Evolutionary conservation across 331 rosid species (phyloP), one percentile per base, ranked within the genome.

Genomic region (Phaseolus coccineus): DNA sequence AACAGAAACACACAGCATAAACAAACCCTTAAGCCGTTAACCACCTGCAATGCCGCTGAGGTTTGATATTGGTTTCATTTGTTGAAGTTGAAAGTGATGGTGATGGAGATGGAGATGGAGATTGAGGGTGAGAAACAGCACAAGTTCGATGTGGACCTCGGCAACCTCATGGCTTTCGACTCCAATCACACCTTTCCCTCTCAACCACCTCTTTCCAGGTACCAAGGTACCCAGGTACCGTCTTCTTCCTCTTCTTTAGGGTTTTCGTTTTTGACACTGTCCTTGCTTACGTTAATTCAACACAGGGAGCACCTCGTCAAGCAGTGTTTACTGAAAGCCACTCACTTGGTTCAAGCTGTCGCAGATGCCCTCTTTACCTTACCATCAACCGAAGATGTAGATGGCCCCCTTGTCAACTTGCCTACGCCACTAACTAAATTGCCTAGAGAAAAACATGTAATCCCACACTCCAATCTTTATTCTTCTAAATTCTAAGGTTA

Each of bases 381-480:
- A 42, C 98, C 90, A 46, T 85, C 99, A 3, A 87, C 90, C 3
- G 91, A 91, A 85, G 91, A 89, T 33, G 57, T 89, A 25, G 97
- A 91, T 55, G 96, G 99, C 3, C 94, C 98, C 15, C 91, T 95
- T 24, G 91, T 95, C 78, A 85, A 58, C 53, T 85, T 95, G 85
- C 97, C 97, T 27, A 72, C 82, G 0, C 97, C 97, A 1, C 69
- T 79, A 4, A 87, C 94, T 16, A 90, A 75, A 88, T 81, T 95
- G 84, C 98, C 98, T 2, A 86, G 97, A 79, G 90, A 89, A 82
- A 93, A 95, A 91, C 98, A 82, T 69, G 94, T 92, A 81, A 35
- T n/a, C 33, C 16, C 4, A 14, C 39, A 2, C 57, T 66, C 37
- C 28, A n/a, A 5, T 24, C 68, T 40, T 1, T 9, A 4, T 27